Conservation (phyloP, 768 basidiomycete genomes). For the Boletus reticuloceps region DNA sequence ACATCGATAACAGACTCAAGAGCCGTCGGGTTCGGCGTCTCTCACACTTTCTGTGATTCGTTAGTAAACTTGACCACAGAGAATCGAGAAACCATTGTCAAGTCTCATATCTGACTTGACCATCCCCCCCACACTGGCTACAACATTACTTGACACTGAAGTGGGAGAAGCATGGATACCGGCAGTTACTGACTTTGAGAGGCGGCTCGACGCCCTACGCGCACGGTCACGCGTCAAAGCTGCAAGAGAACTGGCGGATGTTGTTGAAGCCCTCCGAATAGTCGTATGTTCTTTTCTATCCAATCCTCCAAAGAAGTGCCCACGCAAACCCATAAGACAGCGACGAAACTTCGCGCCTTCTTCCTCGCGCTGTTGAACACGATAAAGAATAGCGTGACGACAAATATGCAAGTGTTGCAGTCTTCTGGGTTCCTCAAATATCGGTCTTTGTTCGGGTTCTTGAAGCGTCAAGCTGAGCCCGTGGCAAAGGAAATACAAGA, state of each 20-base stretch:
- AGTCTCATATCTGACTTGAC: constrained; percentile 77
- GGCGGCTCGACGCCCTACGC: constrained; percentile 62
- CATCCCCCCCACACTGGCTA: constrained; percentile 76
- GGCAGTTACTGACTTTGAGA: constrained; percentile 79
- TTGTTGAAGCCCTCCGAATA: constrained; percentile 84
- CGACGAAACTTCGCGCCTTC: constrained; percentile 84
- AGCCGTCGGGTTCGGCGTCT: constrained; percentile 67
- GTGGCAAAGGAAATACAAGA: constrained; percentile 88
- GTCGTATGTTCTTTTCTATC: constrained; percentile 53
- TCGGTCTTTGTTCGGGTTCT: constrained; percentile 75
- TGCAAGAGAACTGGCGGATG: constrained; percentile 76
- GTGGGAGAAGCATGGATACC: constrained; percentile 89
- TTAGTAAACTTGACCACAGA: constrained; percentile 44
- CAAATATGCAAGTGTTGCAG: constrained; percentile 92
- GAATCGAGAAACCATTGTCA: constrained; percentile 84
- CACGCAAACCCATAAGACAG: constrained; percentile 53
- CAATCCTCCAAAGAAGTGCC: neutral
- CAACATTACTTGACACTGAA: constrained; percentile 75
- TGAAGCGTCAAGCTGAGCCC: constrained; percentile 75
- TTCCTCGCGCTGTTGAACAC: constrained; percentile 83
- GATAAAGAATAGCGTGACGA: constrained; percentile 77
- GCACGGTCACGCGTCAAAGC: constrained; percentile 82
- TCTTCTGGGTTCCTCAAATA: constrained; percentile 85
- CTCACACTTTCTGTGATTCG: neutral
- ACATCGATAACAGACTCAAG: constrained; percentile 84